Conservation (phyloP, 2,329 filamentous ascomycete genomes). For the Fusarium phyllophilum region DNA sequence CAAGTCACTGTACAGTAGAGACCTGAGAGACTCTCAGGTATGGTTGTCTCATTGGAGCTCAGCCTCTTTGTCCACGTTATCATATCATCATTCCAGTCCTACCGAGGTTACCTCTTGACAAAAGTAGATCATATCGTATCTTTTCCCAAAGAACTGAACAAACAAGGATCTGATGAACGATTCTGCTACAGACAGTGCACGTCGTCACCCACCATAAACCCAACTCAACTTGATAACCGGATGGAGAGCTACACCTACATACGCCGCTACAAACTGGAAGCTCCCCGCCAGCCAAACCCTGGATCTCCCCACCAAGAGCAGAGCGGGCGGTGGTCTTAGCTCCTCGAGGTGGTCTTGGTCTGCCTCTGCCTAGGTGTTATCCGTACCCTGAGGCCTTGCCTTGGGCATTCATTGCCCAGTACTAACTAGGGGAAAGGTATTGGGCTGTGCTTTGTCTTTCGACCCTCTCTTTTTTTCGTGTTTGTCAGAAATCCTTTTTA, state of each 20-base stretch:
- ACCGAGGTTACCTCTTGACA: background rate
- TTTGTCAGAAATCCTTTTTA: constrained; percentile 1
- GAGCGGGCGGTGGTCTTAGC: constrained; percentile 26
- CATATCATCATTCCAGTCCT: background rate
- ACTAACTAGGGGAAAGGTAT: constrained; percentile 17
- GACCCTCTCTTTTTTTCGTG: constrained; percentile 12
- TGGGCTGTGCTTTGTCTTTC: constrained; percentile 29
- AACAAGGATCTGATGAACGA: background rate
- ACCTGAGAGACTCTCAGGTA: background rate
- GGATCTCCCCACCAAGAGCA: constrained; percentile 20
- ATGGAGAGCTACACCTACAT: constrained; percentile 1
- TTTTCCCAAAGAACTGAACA: background rate
- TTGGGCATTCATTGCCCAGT: constrained; percentile 24
- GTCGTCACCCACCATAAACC: constrained; percentile 22
- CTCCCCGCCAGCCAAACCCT: constrained; percentile 18
- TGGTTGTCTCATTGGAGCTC: constrained; percentile 3
- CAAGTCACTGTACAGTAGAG: background rate
- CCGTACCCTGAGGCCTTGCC: background rate
- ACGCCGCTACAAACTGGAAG: constrained; percentile 19
- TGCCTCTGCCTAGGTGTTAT: background rate
- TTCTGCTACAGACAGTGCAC: constrained; percentile 25
- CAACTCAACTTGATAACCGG: background rate
- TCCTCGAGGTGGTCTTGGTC: constrained; percentile 1
- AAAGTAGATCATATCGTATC: background rate
- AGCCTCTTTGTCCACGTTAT: constrained; percentile 20